A percentile compares a stretch with the other conserved stretches of the same genome.
These are phyloP conservation scores for Boeremia lycopersici DNA, from an alignment of 2,329 filamentous ascomycete genomes.

Conservation along the genomic window DNA sequence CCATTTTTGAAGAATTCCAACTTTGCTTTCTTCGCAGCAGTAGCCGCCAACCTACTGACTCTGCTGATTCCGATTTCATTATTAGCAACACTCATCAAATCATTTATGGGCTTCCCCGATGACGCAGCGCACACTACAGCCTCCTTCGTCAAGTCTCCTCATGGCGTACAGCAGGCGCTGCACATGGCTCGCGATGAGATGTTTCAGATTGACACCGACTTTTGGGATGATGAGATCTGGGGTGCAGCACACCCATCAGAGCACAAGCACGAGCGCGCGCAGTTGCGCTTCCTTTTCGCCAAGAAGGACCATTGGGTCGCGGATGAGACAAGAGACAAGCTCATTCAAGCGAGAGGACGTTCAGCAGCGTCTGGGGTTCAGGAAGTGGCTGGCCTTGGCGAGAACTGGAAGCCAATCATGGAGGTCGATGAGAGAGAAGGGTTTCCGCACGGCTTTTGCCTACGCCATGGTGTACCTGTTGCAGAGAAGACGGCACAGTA, in stretches of 20 bases:
- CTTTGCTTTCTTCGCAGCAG: conserved; percentile 32
- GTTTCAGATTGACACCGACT: conserved; percentile 60
- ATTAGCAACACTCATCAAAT: conserved; percentile 51
- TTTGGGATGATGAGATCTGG: conserved; percentile 66
- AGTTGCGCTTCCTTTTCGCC: conserved; percentile 65
- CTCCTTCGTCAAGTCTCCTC: conserved; percentile 55
- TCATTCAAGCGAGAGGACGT: conserved; percentile 55
- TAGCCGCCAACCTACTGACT: conserved; percentile 53
- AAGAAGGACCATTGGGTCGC: conserved; percentile 67
- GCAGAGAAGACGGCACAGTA: conserved; percentile 58
- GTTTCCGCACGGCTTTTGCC: conserved; percentile 65
- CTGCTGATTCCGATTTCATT: conserved; percentile 49
- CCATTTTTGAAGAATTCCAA: conserved; percentile 35
- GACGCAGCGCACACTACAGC: conserved; percentile 57
- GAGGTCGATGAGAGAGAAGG: conserved; percentile 60
- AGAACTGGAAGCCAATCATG: conserved; percentile 57
- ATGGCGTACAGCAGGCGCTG: conserved; percentile 62
- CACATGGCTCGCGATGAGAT: conserved; percentile 66
- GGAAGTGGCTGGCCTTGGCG: conserved; percentile 16
- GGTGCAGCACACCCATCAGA: conserved; percentile 49
- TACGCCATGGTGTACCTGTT: conserved; percentile 56
- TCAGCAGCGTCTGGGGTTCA: conserved; percentile 6
- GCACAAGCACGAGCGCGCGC: conserved; percentile 47
- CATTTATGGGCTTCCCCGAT: conserved; percentile 51
- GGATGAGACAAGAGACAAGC: conserved; percentile 60